These are phyloP conservation scores for Zymoseptoria ardabiliae DNA, from an alignment of 2,329 filamentous ascomycete species.

Conservation along the genomic window DNA sequence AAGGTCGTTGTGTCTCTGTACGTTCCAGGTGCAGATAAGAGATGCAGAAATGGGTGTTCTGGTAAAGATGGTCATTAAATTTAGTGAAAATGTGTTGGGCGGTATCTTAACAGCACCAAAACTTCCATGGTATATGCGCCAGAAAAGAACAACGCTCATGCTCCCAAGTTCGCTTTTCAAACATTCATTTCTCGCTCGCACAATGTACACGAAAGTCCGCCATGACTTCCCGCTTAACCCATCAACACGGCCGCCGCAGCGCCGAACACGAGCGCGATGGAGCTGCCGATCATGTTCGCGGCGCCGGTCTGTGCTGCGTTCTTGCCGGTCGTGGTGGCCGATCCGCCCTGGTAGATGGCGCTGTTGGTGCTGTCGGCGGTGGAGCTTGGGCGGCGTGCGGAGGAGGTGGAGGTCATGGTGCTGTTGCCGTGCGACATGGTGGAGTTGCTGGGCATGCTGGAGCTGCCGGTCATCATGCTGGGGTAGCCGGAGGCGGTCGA, in stretches of 20 bases:
- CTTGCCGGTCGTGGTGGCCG: constrained; percentile 3
- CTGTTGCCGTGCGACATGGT: constrained; percentile 13
- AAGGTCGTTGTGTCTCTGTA: too few relatives aligned
- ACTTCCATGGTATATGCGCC: too few relatives aligned
- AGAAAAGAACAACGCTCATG: too few relatives aligned
- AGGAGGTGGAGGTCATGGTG: constrained; percentile 23
- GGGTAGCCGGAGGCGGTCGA: constrained; percentile 8
- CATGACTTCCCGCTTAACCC: constrained; percentile 4
- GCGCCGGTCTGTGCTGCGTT: constrained; percentile 10
- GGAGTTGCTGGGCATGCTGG: constrained; percentile 23
- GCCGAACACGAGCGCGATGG: constrained; percentile 36
- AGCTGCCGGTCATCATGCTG: constrained; percentile 17
- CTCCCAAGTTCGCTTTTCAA: background rate
- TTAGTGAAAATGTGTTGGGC: too few relatives aligned
- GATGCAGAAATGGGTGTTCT: too few relatives aligned
- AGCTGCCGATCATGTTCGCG: constrained; percentile 25
- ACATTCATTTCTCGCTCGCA: too few relatives aligned
- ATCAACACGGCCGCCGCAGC: constrained; percentile 35
- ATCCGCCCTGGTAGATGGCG: constrained; percentile 13
- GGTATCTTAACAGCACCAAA: too few relatives aligned
- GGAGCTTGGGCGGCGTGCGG: constrained; percentile 15
- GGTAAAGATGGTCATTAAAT: too few relatives aligned
- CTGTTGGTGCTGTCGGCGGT: constrained; percentile 6
- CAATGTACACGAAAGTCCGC: too few relatives aligned
- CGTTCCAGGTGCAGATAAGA: too few relatives aligned